A percentile compares a stretch with the other conserved stretches of the same genome.
Conservation (phyloP, 148 eudicot species). For the Bassia scoparia region DNA sequence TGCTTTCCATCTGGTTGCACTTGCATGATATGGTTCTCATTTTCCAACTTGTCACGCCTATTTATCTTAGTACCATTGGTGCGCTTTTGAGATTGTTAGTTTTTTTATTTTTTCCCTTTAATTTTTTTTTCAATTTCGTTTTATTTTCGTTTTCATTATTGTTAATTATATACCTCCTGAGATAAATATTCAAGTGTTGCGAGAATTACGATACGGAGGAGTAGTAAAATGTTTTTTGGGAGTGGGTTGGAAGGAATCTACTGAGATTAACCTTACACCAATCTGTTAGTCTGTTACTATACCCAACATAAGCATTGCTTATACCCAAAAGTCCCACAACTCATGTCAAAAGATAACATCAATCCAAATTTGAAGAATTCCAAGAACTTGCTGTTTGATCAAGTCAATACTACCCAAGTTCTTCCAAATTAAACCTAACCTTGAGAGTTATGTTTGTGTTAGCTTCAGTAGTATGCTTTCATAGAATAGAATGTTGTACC, state of each 20-base stretch:
- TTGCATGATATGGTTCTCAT: slow-evolving; percentile 21
- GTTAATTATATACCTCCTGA: no score
- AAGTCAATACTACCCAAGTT: neutral
- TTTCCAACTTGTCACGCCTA: slow-evolving; percentile 36
- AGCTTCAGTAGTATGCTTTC: neutral
- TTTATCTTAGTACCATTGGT: slow-evolving; percentile 32
- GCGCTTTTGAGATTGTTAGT: slow-evolving; percentile 19
- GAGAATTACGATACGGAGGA: no score
- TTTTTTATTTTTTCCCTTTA: neutral
- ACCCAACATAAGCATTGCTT: slow-evolving; percentile 31
- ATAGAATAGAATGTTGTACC: neutral
- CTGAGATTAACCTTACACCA: slow-evolving; percentile 26
- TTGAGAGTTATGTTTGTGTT: slow-evolving; percentile 5
- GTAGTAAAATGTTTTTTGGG: slow-evolving; percentile 8
- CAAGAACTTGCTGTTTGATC: slow-evolving; percentile 6
- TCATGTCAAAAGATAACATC: slow-evolving; percentile 24
- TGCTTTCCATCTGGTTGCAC: slow-evolving; percentile 23
- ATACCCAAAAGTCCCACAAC: slow-evolving; percentile 29
- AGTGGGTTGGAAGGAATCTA: neutral
- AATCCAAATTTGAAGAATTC: slow-evolving; percentile 22
- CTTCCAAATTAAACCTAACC: neutral
- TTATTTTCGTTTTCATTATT: no score
- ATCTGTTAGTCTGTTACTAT: slow-evolving; percentile 23
- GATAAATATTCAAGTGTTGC: no score
- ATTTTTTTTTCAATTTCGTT: neutral